Evolutionary conservation across 495 filamentous ascomycete genomes (phyloP), one percentile per base, ranked within the genome.

Genomic region (Glutinoglossum americanum): DNA sequence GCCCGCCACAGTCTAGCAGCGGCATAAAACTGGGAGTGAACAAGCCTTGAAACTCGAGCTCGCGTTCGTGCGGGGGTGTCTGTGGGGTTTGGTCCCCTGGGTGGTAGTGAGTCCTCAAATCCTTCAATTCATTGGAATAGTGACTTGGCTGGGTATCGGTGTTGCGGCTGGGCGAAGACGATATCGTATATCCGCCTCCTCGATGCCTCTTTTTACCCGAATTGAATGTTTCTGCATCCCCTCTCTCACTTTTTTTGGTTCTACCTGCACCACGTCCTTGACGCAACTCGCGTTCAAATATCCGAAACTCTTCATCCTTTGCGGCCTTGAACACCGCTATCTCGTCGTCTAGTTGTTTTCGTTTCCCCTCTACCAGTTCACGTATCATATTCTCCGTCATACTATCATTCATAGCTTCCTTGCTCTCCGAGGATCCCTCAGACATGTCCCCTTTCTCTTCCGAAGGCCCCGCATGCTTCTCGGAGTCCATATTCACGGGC

Each of bases 1-100:
- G 70, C 45, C 69, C 64, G 32, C 63, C 64, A 55, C 69, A 68
- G 59, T 77, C 77, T 41, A 81, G 75, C 41, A 80, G 67, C 51
- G 77, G 77, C 35, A 82, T 70, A 62, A 77, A 81, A 55, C 66
- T 72, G 23, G 78, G 79, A 15, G 76, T 81, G 62, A 81, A 80
- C 21, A 80, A 60, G 37, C 77, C 78, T 37, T 76, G 74, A 59
- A 81, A 77, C 59, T 80, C 77, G 57, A 69, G 68, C 61, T 79
- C 76, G 28, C 74, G 72, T 54, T 74, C 73, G 65, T 75, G 72
- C 44, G 72, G 70, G 17, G 45, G 26, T 49, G 30, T 57, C 17
- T 57, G 15, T 19, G 37, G 28, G 4, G 17, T 1, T 21, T 45
- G 41, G 37, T 57, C 28, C 19, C 55, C 37, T 13, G 15, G 30